Conservation (phyloP, 2,329 filamentous ascomycete genomes). For the Scortechinia acanthostroma region DNA sequence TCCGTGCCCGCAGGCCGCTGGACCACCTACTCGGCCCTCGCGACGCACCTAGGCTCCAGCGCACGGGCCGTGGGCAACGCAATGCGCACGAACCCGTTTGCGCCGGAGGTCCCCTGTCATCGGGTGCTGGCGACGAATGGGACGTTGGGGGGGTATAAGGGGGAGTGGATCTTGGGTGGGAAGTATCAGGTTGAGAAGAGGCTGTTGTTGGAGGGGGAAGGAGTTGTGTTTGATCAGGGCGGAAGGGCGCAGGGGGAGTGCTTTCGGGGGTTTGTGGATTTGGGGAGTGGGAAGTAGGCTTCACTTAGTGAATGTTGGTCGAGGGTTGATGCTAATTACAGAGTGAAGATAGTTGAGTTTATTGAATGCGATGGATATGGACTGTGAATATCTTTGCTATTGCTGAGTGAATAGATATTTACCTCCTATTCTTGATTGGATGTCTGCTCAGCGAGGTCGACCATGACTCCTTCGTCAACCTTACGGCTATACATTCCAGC, state of each 20-base stretch:
- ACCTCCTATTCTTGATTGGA: no score
- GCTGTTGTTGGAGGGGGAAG: not conserved
- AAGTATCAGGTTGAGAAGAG: not conserved
- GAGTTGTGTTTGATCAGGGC: not conserved
- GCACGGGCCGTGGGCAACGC: slow-evolving; percentile 57
- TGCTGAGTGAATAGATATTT: no score
- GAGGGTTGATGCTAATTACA: no score
- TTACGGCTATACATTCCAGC: no score
- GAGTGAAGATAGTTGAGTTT: no score
- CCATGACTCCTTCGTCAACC: no score
- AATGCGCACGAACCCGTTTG: slow-evolving; percentile 51
- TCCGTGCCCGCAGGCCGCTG: slow-evolving; percentile 52
- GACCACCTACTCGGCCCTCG: slow-evolving; percentile 51
- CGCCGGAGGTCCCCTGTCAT: slow-evolving; percentile 56
- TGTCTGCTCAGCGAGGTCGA: no score
- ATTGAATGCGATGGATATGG: no score
- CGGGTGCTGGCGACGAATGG: slow-evolving; percentile 48
- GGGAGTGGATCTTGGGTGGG: slow-evolving; percentile 26
- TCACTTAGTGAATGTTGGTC: no score
- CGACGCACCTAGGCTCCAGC: slow-evolving; percentile 44
- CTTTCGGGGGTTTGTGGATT: not conserved
- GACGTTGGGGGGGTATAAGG: slow-evolving; percentile 39
- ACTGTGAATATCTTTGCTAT: no score
- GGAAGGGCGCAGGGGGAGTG: not conserved
- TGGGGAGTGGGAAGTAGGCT: no score